Conservation (phyloP, 176 grass and related monocot species). For the Chloris gayana region DNA sequence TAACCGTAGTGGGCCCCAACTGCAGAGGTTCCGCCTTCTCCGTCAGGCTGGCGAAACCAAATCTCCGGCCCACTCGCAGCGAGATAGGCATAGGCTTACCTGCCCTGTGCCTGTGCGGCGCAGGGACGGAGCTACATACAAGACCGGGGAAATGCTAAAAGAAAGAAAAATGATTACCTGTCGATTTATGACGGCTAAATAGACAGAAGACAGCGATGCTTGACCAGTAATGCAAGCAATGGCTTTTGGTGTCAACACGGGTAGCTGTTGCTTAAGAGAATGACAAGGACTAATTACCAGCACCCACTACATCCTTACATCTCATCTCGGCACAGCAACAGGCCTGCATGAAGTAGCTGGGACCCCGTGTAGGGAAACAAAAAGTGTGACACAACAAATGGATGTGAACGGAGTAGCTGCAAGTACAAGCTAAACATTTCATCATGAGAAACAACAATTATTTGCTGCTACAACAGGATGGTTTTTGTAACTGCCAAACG, state of each 20-base stretch:
- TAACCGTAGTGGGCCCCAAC: not conserved
- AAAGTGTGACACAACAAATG: not conserved
- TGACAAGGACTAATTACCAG: slow-evolving; percentile 39
- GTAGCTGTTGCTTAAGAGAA: slow-evolving; percentile 38
- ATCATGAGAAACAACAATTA: not conserved
- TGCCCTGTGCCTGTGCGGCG: not conserved
- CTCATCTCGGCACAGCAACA: not conserved
- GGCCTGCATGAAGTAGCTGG: not conserved
- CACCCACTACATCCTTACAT: not conserved
- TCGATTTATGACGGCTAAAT: not conserved
- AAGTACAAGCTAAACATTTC: slow-evolving; percentile 27
- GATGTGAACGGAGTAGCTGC: slow-evolving; percentile 5
- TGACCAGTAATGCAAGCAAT: slow-evolving; percentile 41
- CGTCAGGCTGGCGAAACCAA: slow-evolving; percentile 12
- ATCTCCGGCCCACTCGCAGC: not conserved
- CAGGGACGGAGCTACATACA: not conserved
- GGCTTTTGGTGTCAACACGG: slow-evolving; percentile 12
- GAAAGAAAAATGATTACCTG: not conserved
- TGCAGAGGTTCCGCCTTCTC: not conserved
- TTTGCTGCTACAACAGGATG: not conserved
- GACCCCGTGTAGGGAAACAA: slow-evolving; percentile 13
- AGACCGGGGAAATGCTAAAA: too few species aligned
- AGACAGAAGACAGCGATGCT: slow-evolving; percentile 17
- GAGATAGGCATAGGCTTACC: too few species aligned
- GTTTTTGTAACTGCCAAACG: not conserved